Base-by-base conservation (phyloP, 495 filamentous ascomycete species). In the Rhypophila decipiens region DNA sequence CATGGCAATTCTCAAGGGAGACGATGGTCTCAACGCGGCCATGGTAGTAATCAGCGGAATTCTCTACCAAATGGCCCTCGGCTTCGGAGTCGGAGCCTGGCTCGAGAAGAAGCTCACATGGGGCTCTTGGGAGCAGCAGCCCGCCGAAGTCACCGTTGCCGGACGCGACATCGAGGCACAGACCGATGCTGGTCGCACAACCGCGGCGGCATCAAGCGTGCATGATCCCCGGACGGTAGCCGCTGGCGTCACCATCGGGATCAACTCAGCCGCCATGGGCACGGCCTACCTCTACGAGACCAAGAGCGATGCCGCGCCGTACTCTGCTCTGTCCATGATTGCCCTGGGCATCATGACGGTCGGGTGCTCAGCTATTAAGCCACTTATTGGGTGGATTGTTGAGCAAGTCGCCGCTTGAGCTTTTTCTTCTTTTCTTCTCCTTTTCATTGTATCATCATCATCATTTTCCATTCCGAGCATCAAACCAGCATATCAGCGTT, bases 261-360 rank as follows among this genome's bases (percentile, higher is more conserved):
- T 73, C 50, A 75, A 75, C 49, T 67, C 70, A 2, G 72, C 72
- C 19, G 72, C 72, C 2, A 75, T 75, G 71, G 72, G 72, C 9
- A 72, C 71, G 9, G 63, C 72, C 2, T 66, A 71, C 35, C 51
- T 75, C 20, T 73, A 74, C 24, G 72, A 74, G 48, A 53, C 58
- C 7, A 51, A 64, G 24, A 72, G 69, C 50, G 65, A 64, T n/a
- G 69, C 71, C 13, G 69, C 65, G 12, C 71, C 72, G 23, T 71
- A 71, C 29, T 69, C 72, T 4, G 71, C 71, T 5, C 48, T 75
- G 35, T 63, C 70, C 1, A 75, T 75, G 72, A 72, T 69, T 23
- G 52, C 71, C 22, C 57, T 75, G 44, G 72, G 72, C 0, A 58
- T 69, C 11, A 69, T 72, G 58, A 74, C 67, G 4, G 72, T 75